phyloP scores from a whole-genome alignment of 108 stramenopile species.

The Cylindrotheca closterium region DNA sequence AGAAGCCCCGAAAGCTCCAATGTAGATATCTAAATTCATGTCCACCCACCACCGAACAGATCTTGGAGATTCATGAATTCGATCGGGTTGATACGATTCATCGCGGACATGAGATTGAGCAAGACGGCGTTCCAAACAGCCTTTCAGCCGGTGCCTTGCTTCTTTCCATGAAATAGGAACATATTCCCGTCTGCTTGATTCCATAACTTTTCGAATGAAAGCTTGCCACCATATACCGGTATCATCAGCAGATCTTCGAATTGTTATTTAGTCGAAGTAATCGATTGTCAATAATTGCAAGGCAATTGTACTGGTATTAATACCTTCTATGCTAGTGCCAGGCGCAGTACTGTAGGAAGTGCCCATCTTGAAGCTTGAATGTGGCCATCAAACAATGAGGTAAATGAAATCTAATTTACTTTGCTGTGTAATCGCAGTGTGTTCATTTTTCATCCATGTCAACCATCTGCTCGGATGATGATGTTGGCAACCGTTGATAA shows the following conservation, averaged over 20 bases:
- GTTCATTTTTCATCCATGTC: background rate
- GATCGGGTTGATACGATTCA: constrained; percentile 1
- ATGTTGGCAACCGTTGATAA: constrained; percentile 42
- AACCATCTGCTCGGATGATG: background rate
- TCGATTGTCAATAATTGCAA: constrained; percentile 2
- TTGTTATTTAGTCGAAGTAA: no score
- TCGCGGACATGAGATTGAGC: background rate
- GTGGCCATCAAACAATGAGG: background rate
- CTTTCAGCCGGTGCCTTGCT: constrained; percentile 31
- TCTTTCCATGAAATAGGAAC: constrained; percentile 42
- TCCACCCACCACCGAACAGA: constrained; percentile 8
- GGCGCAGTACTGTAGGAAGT: no score
- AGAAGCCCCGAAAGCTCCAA: constrained; percentile 32
- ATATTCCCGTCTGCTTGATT: constrained; percentile 1
- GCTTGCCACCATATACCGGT: no score
- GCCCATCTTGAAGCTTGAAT: background rate
- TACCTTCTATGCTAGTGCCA: no score
- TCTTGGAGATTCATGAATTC: background rate
- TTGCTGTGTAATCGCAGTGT: background rate
- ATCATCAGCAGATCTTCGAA: no score
- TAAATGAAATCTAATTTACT: background rate
- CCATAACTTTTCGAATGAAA: background rate
- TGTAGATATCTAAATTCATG: constrained; percentile 39
- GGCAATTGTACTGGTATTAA: no score
- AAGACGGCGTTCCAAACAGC: constrained; percentile 28